Base-by-base conservation (phyloP, 176 grass and related monocot genomes). In the Eleusine indica region DNA sequence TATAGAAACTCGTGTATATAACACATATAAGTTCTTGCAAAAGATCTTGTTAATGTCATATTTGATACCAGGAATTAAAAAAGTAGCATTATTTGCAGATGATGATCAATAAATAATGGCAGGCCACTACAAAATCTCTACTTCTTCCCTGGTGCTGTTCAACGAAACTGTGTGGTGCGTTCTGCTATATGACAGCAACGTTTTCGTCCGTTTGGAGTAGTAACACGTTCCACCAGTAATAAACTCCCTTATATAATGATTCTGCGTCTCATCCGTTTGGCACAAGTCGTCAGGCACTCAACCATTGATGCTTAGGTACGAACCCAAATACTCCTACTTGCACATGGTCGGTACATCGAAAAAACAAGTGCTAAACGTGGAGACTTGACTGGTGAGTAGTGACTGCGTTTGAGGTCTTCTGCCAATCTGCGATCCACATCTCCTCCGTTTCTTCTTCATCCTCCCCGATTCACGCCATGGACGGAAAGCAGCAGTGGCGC, bases 351-450 rank as follows among this genome's bases (percentile, higher is more conserved):
- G 21, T 62, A 28, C 8, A 37, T 25, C 3, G 19, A 8, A 29
- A 81, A 70, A 81, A 81, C 66, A 80, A 70, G 41, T 64, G 12
- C 16, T 79, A 72, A 79, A 30, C 68, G 14, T 5, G 76, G 44
- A 53, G 68, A 80, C 68, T 53, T 53, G 66, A 2, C 8, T 7
- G 22, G 15, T 21, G 25, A 25, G 25, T 25, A 25, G 25, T 25
- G 17, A 7, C 2, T 68, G 10, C 5, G 5, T 2, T 14, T 6
- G 1, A 35, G 61, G 66, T 71, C 53, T 62, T 63, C 66, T 78
- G 10, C 19, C 39, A 65, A 53, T 10, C 7, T 51, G 14, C 66
- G 71, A 18, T 25, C 18, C 2, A 7, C 18, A 1, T 46, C 11
- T 5, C n/a, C 46, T 18, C 64, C 7, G 3, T 44, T 11, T 68